These are phyloP conservation scores for Ceratocystis albifundus DNA, from an alignment of 2,329 filamentous ascomycete species.

Conservation along the genomic window DNA sequence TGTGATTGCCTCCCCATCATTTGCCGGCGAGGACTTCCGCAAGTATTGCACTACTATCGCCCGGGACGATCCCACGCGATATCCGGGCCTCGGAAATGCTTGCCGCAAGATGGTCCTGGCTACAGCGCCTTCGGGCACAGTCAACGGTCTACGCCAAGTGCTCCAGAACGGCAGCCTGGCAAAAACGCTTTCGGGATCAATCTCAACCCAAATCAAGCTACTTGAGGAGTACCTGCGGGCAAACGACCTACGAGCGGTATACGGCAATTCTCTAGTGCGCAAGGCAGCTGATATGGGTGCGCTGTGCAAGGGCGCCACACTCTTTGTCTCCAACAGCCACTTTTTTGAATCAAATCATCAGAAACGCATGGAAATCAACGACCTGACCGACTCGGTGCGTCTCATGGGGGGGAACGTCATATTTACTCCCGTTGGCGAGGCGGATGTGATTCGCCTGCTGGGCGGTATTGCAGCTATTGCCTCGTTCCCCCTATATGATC, in stretches of 20 bases:
- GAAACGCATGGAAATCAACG: constrained; percentile 68
- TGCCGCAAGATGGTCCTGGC: constrained; percentile 58
- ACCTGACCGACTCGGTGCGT: constrained; percentile 76
- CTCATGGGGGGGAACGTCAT: constrained; percentile 66
- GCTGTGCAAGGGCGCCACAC: constrained; percentile 69
- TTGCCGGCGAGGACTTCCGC: constrained; percentile 69
- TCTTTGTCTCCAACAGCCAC: constrained; percentile 77
- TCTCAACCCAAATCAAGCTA: background rate
- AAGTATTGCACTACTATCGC: constrained; percentile 51
- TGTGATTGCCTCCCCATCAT: constrained; percentile 79
- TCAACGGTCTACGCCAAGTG: constrained; percentile 80
- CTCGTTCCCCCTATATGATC: constrained; percentile 74
- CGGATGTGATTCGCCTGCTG: constrained; percentile 78
- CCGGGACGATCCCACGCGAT: constrained; percentile 30
- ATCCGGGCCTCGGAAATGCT: constrained; percentile 57
- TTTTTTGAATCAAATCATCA: constrained; percentile 74
- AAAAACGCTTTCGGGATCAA: background rate
- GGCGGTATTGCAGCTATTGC: constrained; percentile 83
- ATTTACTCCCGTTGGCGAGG: constrained; percentile 43
- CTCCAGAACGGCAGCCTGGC: constrained; percentile 67
- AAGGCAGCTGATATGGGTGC: constrained; percentile 76
- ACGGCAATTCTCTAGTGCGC: constrained; percentile 72
- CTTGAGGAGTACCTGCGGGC: constrained; percentile 67
- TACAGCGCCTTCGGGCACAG: constrained; percentile 72
- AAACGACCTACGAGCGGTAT: constrained; percentile 84